Percentiles rank a stretch among this genome's conserved stretches.
phyloP scores from a whole-genome alignment of 2,329 filamentous ascomycete species.

The Cercospora janseana region DNA sequence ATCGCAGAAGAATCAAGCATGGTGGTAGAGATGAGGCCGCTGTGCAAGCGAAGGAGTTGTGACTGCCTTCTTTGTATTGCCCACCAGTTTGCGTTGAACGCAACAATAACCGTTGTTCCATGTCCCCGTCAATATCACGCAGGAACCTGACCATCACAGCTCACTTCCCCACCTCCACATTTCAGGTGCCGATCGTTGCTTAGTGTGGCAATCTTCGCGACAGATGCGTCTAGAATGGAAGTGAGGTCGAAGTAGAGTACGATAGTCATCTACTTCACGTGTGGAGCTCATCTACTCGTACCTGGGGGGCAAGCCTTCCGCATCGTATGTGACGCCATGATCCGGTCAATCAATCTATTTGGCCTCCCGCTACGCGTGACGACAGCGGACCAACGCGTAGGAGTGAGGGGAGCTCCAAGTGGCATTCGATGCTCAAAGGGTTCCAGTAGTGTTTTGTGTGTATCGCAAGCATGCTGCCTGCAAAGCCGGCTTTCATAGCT shows the following conservation, averaged over 20 bases:
- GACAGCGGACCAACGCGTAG: too few relatives aligned
- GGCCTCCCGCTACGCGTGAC: background rate
- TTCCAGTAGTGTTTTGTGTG: too few relatives aligned
- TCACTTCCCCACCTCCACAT: background rate
- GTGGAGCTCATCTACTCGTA: background rate
- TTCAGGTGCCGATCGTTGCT: background rate
- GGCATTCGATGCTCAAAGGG: too few relatives aligned
- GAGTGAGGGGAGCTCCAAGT: too few relatives aligned
- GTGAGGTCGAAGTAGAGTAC: constrained; percentile 13
- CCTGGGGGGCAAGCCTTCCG: background rate
- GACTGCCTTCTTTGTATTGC: too few relatives aligned
- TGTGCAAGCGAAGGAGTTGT: too few relatives aligned
- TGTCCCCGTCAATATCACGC: background rate
- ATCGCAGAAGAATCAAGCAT: background rate
- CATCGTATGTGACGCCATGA: background rate
- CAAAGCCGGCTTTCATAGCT: too few relatives aligned
- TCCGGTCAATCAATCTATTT: constrained; percentile 2
- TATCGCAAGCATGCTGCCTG: too few relatives aligned
- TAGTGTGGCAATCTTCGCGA: background rate
- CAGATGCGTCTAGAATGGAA: background rate
- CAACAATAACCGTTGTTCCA: background rate
- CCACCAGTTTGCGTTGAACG: background rate
- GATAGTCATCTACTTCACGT: constrained; percentile 3
- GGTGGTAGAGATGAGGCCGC: constrained; percentile 5
- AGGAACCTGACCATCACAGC: background rate